Conservation (phyloP, 73 alveolate genomes). For the Halteria grandinella region DNA sequence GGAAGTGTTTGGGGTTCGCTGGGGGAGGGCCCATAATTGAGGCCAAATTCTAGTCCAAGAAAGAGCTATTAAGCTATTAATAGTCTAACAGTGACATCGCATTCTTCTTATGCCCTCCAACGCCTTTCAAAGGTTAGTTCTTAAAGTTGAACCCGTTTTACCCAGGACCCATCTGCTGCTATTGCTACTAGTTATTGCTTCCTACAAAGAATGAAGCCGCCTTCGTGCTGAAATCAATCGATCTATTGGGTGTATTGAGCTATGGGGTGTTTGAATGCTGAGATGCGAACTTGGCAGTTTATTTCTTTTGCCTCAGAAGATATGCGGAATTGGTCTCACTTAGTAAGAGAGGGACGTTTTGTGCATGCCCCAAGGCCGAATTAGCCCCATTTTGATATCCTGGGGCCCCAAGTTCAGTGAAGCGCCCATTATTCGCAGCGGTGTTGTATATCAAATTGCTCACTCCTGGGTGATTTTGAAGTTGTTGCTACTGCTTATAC, state of each 20-base stretch:
- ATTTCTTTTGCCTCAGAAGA: not conserved
- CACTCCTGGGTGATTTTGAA: too few relatives aligned
- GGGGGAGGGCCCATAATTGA: not conserved
- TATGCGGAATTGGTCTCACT: too few relatives aligned
- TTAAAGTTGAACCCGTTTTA: not conserved
- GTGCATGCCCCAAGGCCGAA: conserved; percentile 19
- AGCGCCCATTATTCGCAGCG: not conserved
- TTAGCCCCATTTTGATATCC: not conserved
- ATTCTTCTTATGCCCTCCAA: conserved; percentile 28
- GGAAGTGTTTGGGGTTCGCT: not conserved
- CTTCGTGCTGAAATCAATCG: conserved; percentile 27
- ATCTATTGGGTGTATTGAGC: conserved; percentile 29
- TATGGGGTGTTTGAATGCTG: conserved; percentile 26
- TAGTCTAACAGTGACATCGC: not conserved
- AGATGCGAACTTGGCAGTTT: not conserved
- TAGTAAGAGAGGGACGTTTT: too few relatives aligned
- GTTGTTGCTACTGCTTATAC: too few relatives aligned
- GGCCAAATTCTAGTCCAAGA: conserved; percentile 3
- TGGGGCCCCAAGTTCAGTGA: not conserved
- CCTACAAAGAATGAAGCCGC: not conserved
- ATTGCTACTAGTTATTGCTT: not conserved
- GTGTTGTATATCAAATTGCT: too few relatives aligned
- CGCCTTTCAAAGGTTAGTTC: not conserved
- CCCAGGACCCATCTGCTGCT: not conserved
- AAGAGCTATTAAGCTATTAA: not conserved